Base-by-base conservation (phyloP, 371 early-diverging fungal genomes). In the Haplosporangium sp. region DNA sequence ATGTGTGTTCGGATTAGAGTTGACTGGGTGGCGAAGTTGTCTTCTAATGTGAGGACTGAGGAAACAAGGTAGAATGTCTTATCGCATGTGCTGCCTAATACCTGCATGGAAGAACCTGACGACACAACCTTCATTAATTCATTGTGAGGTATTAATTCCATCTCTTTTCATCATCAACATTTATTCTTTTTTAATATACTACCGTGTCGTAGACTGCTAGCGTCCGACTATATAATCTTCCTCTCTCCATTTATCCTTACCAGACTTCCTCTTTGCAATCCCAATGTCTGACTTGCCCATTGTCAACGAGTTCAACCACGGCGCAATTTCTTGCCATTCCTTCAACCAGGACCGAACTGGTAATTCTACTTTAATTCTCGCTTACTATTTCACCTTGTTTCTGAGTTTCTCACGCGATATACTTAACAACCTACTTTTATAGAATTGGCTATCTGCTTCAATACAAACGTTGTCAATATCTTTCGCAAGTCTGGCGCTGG, bases 401-500 rank as follows among this genome's bases (percentile, higher is more conserved):
- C 27, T 1, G 27, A 27, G 27, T 27, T 27, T 27, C 27, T 27
- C 27, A 27, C 27, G 27, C 27, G 27, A 27, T 27, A 27, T 27
- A 27, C 27, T 27, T 27, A 27, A 27, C 27, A 27, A 27, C 1
- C 27, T 27, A 15, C 50, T n/a, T 15, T 19, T n/a, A 42, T 86
- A 97, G 98, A 96, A 89, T 87, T 97, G 56, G 97, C 96, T 20
- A 83, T 99, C 20, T 93, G 96, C 83, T 96, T 95, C 55, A 96
- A 96, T 85, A 91, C 89, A 57, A 93, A 95, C 75, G 94, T 94
- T 65, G 97, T 97, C 62, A 90, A 92, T 82, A 95, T 98, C 74
- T 96, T 95, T 86, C 84, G 88, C 73, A 87, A 90, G 71, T 84
- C 86, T 35, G 86, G 84, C 11, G 74, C 86, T 44, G 83, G 86